Evolutionary conservation across 1,284 basidiomycete species (phyloP).

Genomic region (Puccinia novopanici): DNA sequence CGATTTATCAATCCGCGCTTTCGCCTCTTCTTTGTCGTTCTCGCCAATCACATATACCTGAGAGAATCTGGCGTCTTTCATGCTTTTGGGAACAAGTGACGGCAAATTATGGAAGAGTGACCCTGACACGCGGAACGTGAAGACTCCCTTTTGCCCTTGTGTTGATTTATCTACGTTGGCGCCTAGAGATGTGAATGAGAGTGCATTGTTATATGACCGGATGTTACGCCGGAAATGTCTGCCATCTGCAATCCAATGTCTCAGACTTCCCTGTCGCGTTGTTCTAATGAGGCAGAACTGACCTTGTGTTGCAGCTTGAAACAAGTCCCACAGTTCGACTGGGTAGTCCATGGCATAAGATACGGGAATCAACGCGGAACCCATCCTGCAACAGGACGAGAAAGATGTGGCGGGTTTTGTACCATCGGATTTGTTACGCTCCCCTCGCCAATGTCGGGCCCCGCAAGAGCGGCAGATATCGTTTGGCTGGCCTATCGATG

Average conservation of each 20-base stretch:
- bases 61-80: neutral
- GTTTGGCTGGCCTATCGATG: no score
- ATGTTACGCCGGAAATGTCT: neutral
- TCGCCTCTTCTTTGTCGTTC: neutral
- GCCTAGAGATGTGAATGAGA: neutral
- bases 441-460: neutral
- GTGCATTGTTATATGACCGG: constrained; percentile 2
- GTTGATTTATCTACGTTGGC: neutral
- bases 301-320: neutral
- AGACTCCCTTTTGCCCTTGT: neutral
- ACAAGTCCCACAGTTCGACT: neutral
- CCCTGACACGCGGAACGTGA: neutral
- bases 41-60: constrained; percentile 4
- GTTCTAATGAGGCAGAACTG: no score
- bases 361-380: neutral
- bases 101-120: constrained; percentile 4
- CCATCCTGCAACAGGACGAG: neutral
- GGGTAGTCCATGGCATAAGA: neutral
- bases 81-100: neutral
- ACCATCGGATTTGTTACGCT: neutral
- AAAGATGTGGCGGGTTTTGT: neutral
- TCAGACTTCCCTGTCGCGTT: neutral
- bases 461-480: neutral
- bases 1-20: neutral
- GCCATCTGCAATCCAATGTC: neutral